Evolutionary conservation across 2,329 filamentous ascomycete species (phyloP).

Genomic region (Aspergillaceae sp.): DNA sequence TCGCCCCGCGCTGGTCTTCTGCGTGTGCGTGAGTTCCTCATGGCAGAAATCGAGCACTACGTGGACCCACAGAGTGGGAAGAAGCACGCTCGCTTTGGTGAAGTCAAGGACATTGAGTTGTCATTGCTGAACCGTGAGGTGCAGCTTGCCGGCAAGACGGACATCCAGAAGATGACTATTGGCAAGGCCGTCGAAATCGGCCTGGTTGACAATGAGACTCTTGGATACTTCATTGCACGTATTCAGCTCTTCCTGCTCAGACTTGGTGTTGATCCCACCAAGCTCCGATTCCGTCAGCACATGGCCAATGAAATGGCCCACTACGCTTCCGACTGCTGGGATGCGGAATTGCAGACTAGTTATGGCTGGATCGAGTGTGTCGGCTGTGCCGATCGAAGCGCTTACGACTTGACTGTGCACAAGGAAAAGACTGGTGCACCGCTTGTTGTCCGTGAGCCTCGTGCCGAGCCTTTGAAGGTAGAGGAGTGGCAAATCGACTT

Average conservation of each 20-base stretch:
- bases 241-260: conserved; percentile 85
- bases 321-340: conserved; percentile 96
- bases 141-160: conserved; percentile 78
- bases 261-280: conserved; percentile 77
- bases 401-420: conserved; percentile 88
- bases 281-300: conserved; percentile 94
- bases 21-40: conserved; percentile 91
- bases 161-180: conserved; percentile 63
- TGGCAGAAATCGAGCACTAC: conserved; percentile 99
- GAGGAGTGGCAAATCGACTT: conserved; percentile 84
- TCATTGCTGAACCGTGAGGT: conserved; percentile 75
- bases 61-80: conserved; percentile 92
- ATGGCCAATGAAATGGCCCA: conserved; percentile 89
- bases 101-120: conserved; percentile 76
- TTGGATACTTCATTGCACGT: conserved; percentile 92
- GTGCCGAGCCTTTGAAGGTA: conserved; percentile 66
- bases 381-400: conserved; percentile 89
- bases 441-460: conserved; percentile 72
- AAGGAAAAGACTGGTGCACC: conserved; percentile 84
- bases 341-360: conserved; percentile 82
- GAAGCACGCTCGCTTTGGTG: conserved; percentile 80
- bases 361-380: conserved; percentile 98
- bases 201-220: conserved; percentile 91
- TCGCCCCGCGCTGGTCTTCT: conserved; percentile 85
- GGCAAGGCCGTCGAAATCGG: conserved; percentile 75